These are phyloP conservation scores for Plantago elongata DNA, from an alignment of 257 asterid species.

Conservation along the genomic window DNA sequence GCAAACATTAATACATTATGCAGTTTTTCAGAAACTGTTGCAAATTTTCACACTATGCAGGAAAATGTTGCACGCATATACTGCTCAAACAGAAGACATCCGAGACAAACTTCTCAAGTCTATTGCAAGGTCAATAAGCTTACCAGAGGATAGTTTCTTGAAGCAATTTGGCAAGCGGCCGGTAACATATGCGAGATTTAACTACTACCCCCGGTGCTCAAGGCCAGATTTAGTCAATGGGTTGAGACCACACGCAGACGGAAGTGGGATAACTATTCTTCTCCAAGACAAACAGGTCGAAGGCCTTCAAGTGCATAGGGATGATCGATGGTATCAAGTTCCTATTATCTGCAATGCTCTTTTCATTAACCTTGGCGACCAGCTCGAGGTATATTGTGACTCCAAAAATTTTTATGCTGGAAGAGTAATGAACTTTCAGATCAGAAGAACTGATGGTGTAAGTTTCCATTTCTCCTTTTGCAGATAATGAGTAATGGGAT, in stretches of 20 bases:
- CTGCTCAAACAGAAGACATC: slow-evolving; percentile 20
- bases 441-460: neutral
- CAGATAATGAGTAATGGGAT: slow-evolving; percentile 71
- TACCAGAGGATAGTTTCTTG: slow-evolving; percentile 41
- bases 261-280: slow-evolving; percentile 47
- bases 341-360: slow-evolving; percentile 45
- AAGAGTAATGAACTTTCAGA: neutral
- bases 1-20: too few relatives aligned
- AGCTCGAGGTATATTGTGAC: slow-evolving; percentile 46
- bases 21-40: too few relatives aligned
- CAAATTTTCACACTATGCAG: slow-evolving; percentile 23
- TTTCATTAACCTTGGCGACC: slow-evolving; percentile 58
- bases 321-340: slow-evolving; percentile 48
- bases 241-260: slow-evolving; percentile 68
- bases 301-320: slow-evolving; percentile 66
- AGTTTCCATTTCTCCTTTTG: neutral
- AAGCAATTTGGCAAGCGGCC: slow-evolving; percentile 40
- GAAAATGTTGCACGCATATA: slow-evolving; percentile 31
- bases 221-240: slow-evolving; percentile 62
- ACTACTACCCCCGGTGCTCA: slow-evolving; percentile 62
- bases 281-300: slow-evolving; percentile 54
- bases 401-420: neutral
- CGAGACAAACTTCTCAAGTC: slow-evolving; percentile 32
- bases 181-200: slow-evolving; percentile 40
- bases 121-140: slow-evolving; percentile 41